phyloP scores from a whole-genome alignment of 2,329 filamentous ascomycete species.

The Fusarium mundagurra region DNA sequence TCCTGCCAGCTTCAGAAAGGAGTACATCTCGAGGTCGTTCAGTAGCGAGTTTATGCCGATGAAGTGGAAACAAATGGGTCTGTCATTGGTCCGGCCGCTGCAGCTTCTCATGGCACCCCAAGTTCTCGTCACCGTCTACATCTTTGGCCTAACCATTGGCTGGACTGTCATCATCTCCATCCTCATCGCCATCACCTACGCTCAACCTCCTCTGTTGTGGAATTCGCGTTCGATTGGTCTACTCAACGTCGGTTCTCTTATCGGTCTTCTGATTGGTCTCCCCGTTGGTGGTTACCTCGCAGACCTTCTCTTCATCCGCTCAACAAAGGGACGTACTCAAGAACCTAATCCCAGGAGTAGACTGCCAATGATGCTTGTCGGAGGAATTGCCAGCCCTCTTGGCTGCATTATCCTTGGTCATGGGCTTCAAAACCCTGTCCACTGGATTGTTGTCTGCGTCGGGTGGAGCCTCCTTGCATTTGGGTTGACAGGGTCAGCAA shows the following conservation, averaged over 20 bases:
- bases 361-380: neutral
- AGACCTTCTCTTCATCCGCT: constrained; percentile 1
- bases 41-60: neutral
- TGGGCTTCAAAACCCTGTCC: neutral
- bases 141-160: constrained; percentile 4
- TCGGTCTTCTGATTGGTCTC: neutral
- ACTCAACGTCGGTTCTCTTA: neutral
- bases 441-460: neutral
- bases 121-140: neutral
- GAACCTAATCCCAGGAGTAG: neutral
- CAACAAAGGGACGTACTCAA: neutral
- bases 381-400: neutral
- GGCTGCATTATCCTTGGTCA: neutral
- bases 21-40: neutral
- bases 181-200: neutral
- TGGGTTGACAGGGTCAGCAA: constrained; percentile 6
- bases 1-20: neutral
- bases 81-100: neutral
- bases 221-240: neutral
- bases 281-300: neutral
- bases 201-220: neutral
- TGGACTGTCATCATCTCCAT: constrained; percentile 6
- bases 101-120: neutral
- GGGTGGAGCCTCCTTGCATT: constrained; percentile 1
- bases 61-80: neutral